Evolutionary conservation across 2,329 filamentous ascomycete genomes (phyloP).

Genomic region (Aureobasidium sp.): DNA sequence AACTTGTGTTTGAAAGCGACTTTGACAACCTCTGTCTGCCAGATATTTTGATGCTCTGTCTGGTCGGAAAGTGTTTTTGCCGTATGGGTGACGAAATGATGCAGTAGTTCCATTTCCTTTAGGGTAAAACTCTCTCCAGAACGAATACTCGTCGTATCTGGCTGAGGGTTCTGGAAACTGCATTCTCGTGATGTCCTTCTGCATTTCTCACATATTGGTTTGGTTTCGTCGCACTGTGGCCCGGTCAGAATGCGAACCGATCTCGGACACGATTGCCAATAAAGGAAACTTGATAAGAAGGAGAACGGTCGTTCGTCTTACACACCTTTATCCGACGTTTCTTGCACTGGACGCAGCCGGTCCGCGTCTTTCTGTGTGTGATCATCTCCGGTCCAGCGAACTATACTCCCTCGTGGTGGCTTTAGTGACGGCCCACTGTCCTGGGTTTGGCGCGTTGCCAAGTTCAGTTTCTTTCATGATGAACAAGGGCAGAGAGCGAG

Average conservation of each 20-base stretch:
- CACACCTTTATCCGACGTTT: conserved; percentile 17
- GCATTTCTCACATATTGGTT: conserved; percentile 15
- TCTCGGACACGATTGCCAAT: background rate
- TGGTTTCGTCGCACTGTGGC: conserved; percentile 13
- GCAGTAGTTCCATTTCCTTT: conserved; percentile 16
- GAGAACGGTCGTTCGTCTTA: background rate
- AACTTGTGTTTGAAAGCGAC: conserved; percentile 16
- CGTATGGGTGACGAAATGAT: conserved; percentile 16
- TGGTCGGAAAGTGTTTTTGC: background rate
- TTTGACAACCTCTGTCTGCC: conserved; percentile 17
- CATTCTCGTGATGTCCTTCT: conserved; percentile 15
- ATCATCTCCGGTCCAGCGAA: conserved; percentile 3
- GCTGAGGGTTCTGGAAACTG: conserved; percentile 4
- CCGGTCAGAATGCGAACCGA: background rate
- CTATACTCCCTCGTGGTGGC: background rate
- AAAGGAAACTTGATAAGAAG: background rate
- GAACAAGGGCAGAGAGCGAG: background rate
- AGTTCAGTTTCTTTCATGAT: conserved; percentile 4
- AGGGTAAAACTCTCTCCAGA: conserved; percentile 10
- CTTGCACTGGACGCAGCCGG: conserved; percentile 18
- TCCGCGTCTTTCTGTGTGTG: conserved; percentile 17
- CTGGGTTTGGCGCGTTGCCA: conserved; percentile 4
- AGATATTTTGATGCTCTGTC: conserved; percentile 13
- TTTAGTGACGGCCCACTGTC: background rate
- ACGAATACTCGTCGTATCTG: background rate